phyloP scores from a whole-genome alignment of 495 filamentous ascomycete species.

The Neurospora sp. region DNA sequence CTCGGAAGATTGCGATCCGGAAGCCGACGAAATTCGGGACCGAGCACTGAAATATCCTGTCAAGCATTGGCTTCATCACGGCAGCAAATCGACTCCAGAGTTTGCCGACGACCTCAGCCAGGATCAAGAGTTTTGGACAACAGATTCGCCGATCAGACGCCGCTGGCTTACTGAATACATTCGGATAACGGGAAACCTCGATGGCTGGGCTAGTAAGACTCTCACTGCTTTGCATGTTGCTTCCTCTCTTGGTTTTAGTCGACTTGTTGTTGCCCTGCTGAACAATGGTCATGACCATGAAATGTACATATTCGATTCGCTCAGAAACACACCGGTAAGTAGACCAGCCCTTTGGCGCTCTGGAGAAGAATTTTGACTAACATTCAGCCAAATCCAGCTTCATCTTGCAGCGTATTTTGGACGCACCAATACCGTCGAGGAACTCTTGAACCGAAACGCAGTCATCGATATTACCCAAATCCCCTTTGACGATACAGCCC shows the following conservation, averaged over 20 bases:
- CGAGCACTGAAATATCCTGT: conserved; percentile 18
- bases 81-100: conserved; percentile 26
- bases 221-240: background rate
- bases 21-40: background rate
- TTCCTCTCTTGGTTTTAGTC: background rate
- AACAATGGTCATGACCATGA: conserved; percentile 21
- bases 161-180: conserved; percentile 27
- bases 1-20: background rate
- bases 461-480: conserved; percentile 22
- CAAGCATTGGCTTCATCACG: conserved; percentile 30
- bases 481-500: conserved; percentile 17
- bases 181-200: conserved; percentile 12
- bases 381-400: conserved; percentile 4
- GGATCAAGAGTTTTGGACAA: conserved; percentile 25
- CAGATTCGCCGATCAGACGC: conserved; percentile 20
- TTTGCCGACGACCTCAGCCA: conserved; percentile 25
- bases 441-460: conserved; percentile 22
- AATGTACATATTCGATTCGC: conserved; percentile 11
- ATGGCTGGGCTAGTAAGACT: background rate
- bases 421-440: conserved; percentile 23
- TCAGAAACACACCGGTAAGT: background rate
- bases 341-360: background rate
- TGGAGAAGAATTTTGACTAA: background rate
- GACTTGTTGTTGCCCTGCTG: conserved; percentile 7
- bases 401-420: conserved; percentile 27